A percentile compares a stretch with the other conserved stretches of the same genome.
phyloP scores from a whole-genome alignment of 371 early-diverging fungal species.

The Paramicrosporidium saccamoebae region DNA sequence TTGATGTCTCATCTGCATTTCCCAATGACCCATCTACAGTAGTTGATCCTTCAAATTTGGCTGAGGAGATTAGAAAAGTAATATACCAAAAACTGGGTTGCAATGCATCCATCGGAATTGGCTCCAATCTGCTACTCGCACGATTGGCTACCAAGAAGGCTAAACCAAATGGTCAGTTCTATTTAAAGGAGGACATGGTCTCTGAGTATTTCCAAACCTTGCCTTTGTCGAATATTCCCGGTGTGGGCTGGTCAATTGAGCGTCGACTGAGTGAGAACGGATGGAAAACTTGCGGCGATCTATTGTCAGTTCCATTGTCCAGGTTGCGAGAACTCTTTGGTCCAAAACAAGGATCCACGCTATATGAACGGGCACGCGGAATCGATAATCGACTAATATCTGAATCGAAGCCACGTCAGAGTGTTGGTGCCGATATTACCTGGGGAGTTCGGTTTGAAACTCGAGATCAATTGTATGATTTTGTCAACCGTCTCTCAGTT shows the following conservation, averaged over 20 bases:
- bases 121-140: constrained; percentile 31
- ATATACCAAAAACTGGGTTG: constrained; percentile 20
- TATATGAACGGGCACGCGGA: constrained; percentile 25
- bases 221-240: constrained; percentile 8
- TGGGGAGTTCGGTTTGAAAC: constrained; percentile 60
- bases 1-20: too few species aligned
- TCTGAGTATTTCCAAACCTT: constrained; percentile 2
- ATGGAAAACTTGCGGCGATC: constrained; percentile 13
- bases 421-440: constrained; percentile 33
- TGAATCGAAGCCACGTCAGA: constrained; percentile 20
- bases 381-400: constrained; percentile 28
- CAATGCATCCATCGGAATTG: constrained; percentile 32
- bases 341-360: constrained; percentile 19
- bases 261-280: constrained; percentile 9
- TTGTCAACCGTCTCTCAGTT: constrained; percentile 11
- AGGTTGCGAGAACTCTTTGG: constrained; percentile 23
- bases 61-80: constrained; percentile 10
- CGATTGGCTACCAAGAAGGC: constrained; percentile 38
- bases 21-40: too few species aligned
- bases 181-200: constrained; percentile 7
- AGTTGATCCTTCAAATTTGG: constrained; percentile 7
- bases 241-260: constrained; percentile 10
- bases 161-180: constrained; percentile 32
- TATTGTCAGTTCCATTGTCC: constrained; percentile 7
- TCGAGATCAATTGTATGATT: constrained; percentile 18